Base-by-base conservation (phyloP, 2,329 filamentous ascomycete genomes). In the Fusarium avenaceum region DNA sequence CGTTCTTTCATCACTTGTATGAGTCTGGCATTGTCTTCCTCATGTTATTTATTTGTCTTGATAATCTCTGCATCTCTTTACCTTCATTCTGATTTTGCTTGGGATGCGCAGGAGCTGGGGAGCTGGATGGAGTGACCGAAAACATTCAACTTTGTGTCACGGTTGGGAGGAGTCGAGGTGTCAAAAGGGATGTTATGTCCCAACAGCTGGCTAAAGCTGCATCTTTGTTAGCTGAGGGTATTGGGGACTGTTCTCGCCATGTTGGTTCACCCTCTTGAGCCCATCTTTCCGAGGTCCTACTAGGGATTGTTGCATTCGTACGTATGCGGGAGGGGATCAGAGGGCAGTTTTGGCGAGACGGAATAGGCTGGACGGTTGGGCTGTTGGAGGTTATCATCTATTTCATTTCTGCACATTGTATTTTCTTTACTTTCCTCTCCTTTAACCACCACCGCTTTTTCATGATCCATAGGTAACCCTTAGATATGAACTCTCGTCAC, bases 161-260 rank as follows among this genome's bases (percentile, higher is more conserved):
- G 69, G 69, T 68, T 50, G 50, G 70, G 65, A 72, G 73, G 73
- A 75, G 73, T 75, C 73, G 69, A 70, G 73, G 73, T 75, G 70
- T 71, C 65, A 52, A 74, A 65, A 60, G 61, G 69, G 58, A 69
- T 61, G 50, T 58, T 55, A 69, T 65, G 66, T 59, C 57, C 63
- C 55, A 70, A 50, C 63, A 57, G 63, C 60, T 72, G 67, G 62
- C 60, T 65, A 52, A 65, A 66, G 62, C 64, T 70, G 33, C 60
- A 65, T 72, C 63, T 68, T 72, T 65, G 57, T 65, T 72, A 62
- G 65, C 60, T 67, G 59, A 53, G 50, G 58, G 57, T 58, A 53
- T 57, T 61, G 55, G 52, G 28, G 28, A 30, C 10, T 38, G 59
- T 52, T 66, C 55, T 51, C 59, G 48, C 54, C 45, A 63, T 42